These are phyloP conservation scores for Capronia americana DNA, from an alignment of 2,329 filamentous ascomycete species.

Conservation along the genomic window DNA sequence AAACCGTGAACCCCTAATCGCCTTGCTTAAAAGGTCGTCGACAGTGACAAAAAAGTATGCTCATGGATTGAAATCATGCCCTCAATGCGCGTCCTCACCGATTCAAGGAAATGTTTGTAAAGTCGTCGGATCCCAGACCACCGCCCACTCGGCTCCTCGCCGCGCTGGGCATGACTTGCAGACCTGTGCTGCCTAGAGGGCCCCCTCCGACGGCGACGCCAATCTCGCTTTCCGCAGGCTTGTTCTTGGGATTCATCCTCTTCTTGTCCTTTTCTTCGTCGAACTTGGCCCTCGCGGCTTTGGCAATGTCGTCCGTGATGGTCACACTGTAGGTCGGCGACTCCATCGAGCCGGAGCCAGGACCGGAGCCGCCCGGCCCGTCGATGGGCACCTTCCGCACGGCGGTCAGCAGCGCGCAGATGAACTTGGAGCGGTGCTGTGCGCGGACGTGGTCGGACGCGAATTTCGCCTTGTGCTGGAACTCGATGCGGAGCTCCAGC, in stretches of 20 bases:
- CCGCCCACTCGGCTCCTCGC: conserved; percentile 12
- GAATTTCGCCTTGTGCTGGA: conserved; percentile 42
- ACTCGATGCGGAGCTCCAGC: conserved; percentile 44
- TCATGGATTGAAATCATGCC: not conserved
- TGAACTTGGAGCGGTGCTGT: conserved; percentile 33
- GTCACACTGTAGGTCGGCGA: conserved; percentile 29
- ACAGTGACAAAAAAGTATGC: not conserved
- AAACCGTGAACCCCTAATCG: not conserved
- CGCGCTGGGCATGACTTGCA: conserved; percentile 18
- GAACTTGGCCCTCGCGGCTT: conserved; percentile 18
- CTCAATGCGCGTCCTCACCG: not conserved
- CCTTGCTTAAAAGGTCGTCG: not conserved
- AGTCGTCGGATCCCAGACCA: conserved; percentile 6
- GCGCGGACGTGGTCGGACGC: conserved; percentile 20
- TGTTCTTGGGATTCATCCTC: conserved; percentile 27
- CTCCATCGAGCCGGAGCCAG: conserved; percentile 20
- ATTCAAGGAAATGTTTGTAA: conserved; percentile 8
- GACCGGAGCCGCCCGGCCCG: conserved; percentile 23
- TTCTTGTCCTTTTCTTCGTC: conserved; percentile 27
- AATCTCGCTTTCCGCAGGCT: conserved; percentile 1
- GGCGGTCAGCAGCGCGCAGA: conserved; percentile 33
- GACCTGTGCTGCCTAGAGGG: conserved; percentile 13
- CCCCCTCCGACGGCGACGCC: conserved; percentile 15
- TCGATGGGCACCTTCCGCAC: conserved; percentile 33
- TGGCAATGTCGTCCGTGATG: conserved; percentile 26